Percentiles rank a stretch among this genome's conserved stretches.
phyloP scores from a whole-genome alignment of 306 rosid genomes.

The Quercus berberidifolia region DNA sequence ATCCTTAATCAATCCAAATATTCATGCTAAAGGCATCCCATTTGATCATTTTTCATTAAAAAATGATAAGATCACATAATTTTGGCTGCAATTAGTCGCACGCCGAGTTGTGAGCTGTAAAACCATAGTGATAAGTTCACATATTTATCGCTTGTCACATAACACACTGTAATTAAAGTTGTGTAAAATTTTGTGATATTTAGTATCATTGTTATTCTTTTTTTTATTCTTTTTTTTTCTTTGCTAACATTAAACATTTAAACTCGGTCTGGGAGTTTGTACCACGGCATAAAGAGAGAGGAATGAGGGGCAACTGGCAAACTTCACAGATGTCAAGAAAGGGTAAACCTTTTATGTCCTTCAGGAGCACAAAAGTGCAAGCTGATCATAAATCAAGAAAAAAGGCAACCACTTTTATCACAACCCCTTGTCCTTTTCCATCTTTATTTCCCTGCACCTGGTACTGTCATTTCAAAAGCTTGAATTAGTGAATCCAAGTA shows the following conservation, averaged over 20 bases:
- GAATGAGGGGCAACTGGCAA: constrained; percentile 3
- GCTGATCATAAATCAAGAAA: constrained; percentile 19
- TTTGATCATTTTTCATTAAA: background rate
- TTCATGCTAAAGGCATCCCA: background rate
- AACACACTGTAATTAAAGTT: accelerated
- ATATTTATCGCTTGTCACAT: accelerated
- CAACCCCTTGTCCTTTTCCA: constrained; percentile 13
- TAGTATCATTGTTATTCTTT: no score
- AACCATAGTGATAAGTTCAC: no score
- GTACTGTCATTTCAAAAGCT: constrained; percentile 22
- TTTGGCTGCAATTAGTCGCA: accelerated
- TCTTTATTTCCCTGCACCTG: constrained; percentile 11
- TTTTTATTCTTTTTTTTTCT: background rate
- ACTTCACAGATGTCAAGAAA: constrained; percentile 15
- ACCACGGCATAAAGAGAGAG: background rate
- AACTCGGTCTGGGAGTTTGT: background rate
- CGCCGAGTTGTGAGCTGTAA: accelerated
- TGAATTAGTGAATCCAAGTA: background rate
- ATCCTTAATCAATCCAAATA: background rate
- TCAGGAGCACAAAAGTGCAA: constrained; percentile 8
- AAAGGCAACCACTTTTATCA: constrained; percentile 23
- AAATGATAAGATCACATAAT: no score
- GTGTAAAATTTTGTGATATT: no score
- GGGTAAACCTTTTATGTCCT: constrained; percentile 1
- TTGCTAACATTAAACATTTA: background rate